Evolutionary conservation across 495 filamentous ascomycete genomes (phyloP), one percentile per base, ranked within the genome.

Genomic region (Cudoniella acicularis): DNA sequence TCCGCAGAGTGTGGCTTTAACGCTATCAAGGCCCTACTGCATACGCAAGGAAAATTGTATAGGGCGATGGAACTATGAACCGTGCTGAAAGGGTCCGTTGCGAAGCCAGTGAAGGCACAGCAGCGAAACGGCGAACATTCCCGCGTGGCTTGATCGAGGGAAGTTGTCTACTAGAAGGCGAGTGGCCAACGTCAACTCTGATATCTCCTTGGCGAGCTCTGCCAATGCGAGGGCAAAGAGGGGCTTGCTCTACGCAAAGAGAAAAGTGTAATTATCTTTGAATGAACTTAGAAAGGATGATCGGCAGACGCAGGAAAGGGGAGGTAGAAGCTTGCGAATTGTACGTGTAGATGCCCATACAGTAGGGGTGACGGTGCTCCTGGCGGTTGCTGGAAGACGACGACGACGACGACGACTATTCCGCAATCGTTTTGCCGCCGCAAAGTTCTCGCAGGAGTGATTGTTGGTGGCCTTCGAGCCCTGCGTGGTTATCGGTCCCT

Each of bases 91-190:
- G n/a, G n/a, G 30, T 4, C 30, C 13, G 30, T 4, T 36, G 30
- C 13, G 13, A 36, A 4, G 13, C 30, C 13, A 36, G 30, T 36
- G 30, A 36, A 13, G 30, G 30, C 30, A 6, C 30, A 36, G 30
- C 30, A 36, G 42, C 42, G 54, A 63, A 63, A 59, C 56, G 36
- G 55, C 61, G 61, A 63, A 36, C 51, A 59, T 51, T 59, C 30
- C 22, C 46, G 61, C 61, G 56, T 59, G 52, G 56, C 61, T 57
- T 54, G 55, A 53, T n/a, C n/a, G n/a, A 27, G 21, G 11, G 26
- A 26, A 10, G 54, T 2, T 11, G 2, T 42, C 43, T 23, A 2
- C 27, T 27, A n/a, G 22, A 16, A 25, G 17, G 30, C 0, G 20
- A 25, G 48, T 52, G 30, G 47, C 17, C 40, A 36, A 49, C 13